Evolutionary conservation across 2,329 filamentous ascomycete genomes (phyloP).

Genomic region (Calonectria crousiana): DNA sequence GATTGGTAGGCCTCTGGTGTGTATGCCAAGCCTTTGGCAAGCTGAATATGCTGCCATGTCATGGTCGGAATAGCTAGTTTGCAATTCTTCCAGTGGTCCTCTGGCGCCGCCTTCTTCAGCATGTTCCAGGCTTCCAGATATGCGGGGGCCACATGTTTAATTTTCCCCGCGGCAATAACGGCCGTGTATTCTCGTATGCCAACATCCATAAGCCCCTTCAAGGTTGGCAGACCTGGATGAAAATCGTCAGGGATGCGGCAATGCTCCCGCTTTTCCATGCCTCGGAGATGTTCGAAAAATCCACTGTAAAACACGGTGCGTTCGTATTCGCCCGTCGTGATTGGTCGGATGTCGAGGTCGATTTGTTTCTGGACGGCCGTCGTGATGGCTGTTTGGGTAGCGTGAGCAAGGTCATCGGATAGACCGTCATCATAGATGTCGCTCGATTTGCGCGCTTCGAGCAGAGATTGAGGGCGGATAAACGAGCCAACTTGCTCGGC

Average conservation of each 20-base stretch:
- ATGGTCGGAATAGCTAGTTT: neutral
- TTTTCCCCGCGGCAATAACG: neutral
- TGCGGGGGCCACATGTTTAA: neutral
- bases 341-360: conserved; percentile 3
- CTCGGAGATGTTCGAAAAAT: conserved; percentile 8
- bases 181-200: neutral
- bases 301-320: conserved; percentile 10
- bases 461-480: neutral
- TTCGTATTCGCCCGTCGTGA: conserved; percentile 12
- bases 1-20: neutral
- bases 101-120: neutral
- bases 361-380: conserved; percentile 12
- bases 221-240: neutral
- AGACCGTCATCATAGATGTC: neutral
- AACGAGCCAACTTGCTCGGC: neutral
- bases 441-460: neutral
- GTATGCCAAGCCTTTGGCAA: neutral
- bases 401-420: neutral
- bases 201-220: neutral
- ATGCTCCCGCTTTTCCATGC: neutral
- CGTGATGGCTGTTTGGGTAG: neutral
- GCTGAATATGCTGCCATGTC: conserved; percentile 8
- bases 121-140: neutral
- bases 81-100: conserved; percentile 1
- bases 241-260: neutral